Base-by-base conservation (phyloP, 371 early-diverging fungal genomes). In the Syncephalastrum sp. region DNA sequence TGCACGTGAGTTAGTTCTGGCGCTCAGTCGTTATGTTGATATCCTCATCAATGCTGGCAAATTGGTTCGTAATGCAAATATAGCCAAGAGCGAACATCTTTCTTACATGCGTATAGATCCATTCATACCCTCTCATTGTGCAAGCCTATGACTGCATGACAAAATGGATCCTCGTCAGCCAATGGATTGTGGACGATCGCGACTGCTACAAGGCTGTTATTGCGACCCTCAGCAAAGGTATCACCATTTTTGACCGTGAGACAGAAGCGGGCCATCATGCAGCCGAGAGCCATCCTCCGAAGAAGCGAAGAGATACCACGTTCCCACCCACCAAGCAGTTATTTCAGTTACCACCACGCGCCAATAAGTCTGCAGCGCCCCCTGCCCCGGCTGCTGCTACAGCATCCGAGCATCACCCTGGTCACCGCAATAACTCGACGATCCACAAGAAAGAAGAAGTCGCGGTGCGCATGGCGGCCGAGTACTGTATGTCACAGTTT, bases 121-220 rank as follows among this genome's bases (percentile, higher is more conserved):
- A 71, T 4, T 79, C 81, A 3, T 83, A 82, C 33, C 77, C 75
- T 2, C 59, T 87, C 29, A 86, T 91, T 59, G 84, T 87, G 0
- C 79, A 79, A 59, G 89, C 90, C 0, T 90, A 88, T 57, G 90
- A 92, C 54, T 84, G 86, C 57, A 82, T 90, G 81, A 78, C 85
- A 27, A 85, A 84, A 42, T 91, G 91, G 90, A 79, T 85, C 3
- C 63, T 90, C 12, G 69, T 82, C 13, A 89, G 89, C 3, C 83
- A 87, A 47, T 91, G 91, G 91, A 88, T 91, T 33, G 74, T 82
- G 1, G 82, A 81, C 50, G 91, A 91, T 56, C 75, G 70, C 24
- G 89, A 86, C 48, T 86, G 86, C 48, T 82, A 85, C 50, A 72
- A 77, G 24, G 83, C 83, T 2, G 88, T 90, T 0, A 82, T 91